Evolutionary conservation across 2,329 filamentous ascomycete genomes (phyloP).

Genomic region (Aspergillus awamori): DNA sequence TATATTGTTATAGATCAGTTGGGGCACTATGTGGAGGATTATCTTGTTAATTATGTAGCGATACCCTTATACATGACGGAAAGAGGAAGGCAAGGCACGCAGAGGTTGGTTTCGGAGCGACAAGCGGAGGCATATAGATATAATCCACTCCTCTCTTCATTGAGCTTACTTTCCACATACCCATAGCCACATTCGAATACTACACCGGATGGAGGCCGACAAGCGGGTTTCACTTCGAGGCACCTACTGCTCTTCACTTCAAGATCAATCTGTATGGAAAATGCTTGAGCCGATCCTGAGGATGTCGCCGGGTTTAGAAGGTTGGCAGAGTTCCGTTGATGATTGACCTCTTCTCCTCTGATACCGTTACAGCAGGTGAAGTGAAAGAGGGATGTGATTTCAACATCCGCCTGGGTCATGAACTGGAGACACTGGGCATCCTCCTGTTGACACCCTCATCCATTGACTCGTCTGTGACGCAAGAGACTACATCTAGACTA

Average conservation of each 20-base stretch:
- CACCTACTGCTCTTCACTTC: slow-evolving; percentile 47
- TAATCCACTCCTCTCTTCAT: slow-evolving; percentile 20
- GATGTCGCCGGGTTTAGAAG: slow-evolving; percentile 20
- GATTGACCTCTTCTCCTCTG: background rate
- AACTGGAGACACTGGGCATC: slow-evolving; percentile 18
- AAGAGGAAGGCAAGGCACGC: background rate
- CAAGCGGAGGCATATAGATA: slow-evolving; percentile 7
- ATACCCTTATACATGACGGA: slow-evolving; percentile 15
- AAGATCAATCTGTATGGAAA: slow-evolving; percentile 42
- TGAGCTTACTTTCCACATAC: background rate
- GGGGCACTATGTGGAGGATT: slow-evolving; percentile 3
- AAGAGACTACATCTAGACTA: slow-evolving; percentile 23
- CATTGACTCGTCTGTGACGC: slow-evolving; percentile 19
- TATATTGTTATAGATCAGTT: slow-evolving; percentile 9
- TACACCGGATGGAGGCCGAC: slow-evolving; percentile 11
- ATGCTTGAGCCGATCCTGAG: slow-evolving; percentile 27
- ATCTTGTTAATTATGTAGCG: background rate
- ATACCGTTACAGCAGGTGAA: slow-evolving; percentile 17
- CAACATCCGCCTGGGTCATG: slow-evolving; percentile 13
- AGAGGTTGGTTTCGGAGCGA: background rate
- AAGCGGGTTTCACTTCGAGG: slow-evolving; percentile 4
- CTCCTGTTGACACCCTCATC: slow-evolving; percentile 25
- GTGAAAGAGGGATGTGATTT: slow-evolving; percentile 26
- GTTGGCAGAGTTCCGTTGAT: slow-evolving; percentile 15
- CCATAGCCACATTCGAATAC: background rate